Base-by-base conservation (phyloP, 305 asterid species). In the Fraxinus albicans region DNA sequence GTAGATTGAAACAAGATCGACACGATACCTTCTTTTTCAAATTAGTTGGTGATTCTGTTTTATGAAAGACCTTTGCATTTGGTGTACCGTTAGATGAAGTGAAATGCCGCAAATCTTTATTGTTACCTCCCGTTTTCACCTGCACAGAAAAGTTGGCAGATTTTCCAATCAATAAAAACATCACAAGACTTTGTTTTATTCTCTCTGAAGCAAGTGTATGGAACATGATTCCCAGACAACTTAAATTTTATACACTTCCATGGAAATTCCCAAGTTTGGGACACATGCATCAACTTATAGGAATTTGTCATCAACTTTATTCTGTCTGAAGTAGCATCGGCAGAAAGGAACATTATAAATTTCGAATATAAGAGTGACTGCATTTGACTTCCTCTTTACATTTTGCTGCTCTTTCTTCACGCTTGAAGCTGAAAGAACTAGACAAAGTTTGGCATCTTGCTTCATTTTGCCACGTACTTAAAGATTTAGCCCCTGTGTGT, bases 1-100 rank as follows among this genome's bases (percentile, higher is more conserved):
- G 73, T 65, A 65, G 73, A 58, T 77, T 58, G 82, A 81, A 80
- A 50, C 55, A 63, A 19, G 44, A 19, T 53, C 65, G 69, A 74
- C 21, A n/a, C 27, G 5, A 60, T 89, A 93, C 97, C 96, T 89
- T 90, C 76, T 90, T 85, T 44, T 77, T 83, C 44, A 74, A 80
- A 81, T 82, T 84, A 86, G 65, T 83, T 60, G 88, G 73, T 81
- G 82, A 53, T 55, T 84, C 83, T 79, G 44, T 79, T 78, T 55
- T 85, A 13, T 73, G 82, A 84, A 90, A 87, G 58, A 50, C 74
- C 79, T 79, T 88, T 3, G 86, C 73, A 40, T 33, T 83, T 84
- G 87, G 88, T 55, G 83, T 84, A 21, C 84, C 85, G 82, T 83
- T 86, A 60, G 82, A 75, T 75, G 84, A 72, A 72, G 70, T 1